A percentile compares a stretch with the other conserved stretches of the same genome.
phyloP scores from a whole-genome alignment of 2,329 filamentous ascomycete species.

The Dichotomopilus funicola region DNA sequence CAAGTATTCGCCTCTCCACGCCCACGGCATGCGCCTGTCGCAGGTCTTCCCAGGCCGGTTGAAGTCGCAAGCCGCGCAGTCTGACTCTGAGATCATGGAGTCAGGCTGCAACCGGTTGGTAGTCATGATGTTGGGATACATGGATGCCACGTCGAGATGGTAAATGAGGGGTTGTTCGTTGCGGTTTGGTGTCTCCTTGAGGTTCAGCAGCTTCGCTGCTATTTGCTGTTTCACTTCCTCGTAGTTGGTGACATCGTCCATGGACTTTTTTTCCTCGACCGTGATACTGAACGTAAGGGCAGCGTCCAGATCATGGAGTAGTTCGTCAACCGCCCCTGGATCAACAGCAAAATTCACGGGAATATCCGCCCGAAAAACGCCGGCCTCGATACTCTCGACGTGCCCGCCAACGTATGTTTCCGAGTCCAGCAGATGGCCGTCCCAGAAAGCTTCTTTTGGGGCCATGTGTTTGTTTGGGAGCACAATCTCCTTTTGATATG shows the following conservation, averaged over 20 bases:
- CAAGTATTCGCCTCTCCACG: conserved; percentile 95
- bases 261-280: conserved; percentile 74
- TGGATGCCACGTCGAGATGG: conserved; percentile 95
- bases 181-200: conserved; percentile 79
- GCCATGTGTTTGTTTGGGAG: conserved; percentile 94
- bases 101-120: conserved; percentile 96
- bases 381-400: conserved; percentile 97
- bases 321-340: conserved; percentile 78
- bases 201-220: conserved; percentile 56
- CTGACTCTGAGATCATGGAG: conserved; percentile 96
- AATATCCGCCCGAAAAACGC: conserved; percentile 93
- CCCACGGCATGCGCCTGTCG: conserved; percentile 89
- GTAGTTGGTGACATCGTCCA: conserved; percentile 76
- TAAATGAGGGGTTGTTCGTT: conserved; percentile 87
- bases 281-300: conserved; percentile 83
- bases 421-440: conserved; percentile 90
- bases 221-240: conserved; percentile 83
- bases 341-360: conserved; percentile 93
- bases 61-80: conserved; percentile 97
- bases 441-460: conserved; percentile 89
- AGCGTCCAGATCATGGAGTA: conserved; percentile 77
- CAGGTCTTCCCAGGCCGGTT: conserved; percentile 96
- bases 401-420: conserved; percentile 98
- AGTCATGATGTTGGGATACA: conserved; percentile 99
- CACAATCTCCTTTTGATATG: conserved; percentile 85